Percentiles rank a stretch among this genome's conserved stretches.
These are phyloP conservation scores for Perilla frutescens DNA, from an alignment of 257 asterid species.

Conservation along the genomic window DNA sequence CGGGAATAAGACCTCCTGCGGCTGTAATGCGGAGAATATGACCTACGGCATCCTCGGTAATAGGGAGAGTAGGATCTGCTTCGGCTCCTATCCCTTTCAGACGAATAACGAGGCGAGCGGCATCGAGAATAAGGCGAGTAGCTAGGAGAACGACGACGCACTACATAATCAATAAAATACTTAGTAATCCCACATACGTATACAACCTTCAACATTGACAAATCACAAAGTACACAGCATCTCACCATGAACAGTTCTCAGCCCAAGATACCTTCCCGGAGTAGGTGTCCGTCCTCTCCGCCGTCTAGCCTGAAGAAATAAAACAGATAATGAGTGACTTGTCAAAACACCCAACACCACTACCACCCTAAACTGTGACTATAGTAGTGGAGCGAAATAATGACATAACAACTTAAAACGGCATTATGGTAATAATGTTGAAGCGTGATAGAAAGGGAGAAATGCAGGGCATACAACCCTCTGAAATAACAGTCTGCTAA, in stretches of 20 bases:
- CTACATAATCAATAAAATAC: conserved; percentile 37
- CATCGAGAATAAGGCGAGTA: conserved; percentile 54
- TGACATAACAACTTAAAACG: neutral
- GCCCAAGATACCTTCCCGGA: conserved; percentile 87
- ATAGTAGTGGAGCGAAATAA: neutral
- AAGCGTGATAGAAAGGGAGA: conserved; percentile 46
- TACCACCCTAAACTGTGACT: neutral
- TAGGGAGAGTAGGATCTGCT: conserved; percentile 53
- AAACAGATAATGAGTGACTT: conserved; percentile 13
- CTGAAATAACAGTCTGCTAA: conserved; percentile 61
- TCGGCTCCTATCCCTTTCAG: conserved; percentile 57
- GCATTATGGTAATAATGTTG: neutral
- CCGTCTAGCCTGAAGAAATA: conserved; percentile 71
- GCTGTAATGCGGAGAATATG: conserved; percentile 44
- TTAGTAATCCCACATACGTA: neutral
- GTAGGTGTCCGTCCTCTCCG: conserved; percentile 94
- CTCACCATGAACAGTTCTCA: conserved; percentile 63
- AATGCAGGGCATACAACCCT: conserved; percentile 98
- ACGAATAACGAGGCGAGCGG: conserved; percentile 57
- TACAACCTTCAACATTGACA: neutral
- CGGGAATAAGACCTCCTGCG: conserved; percentile 62
- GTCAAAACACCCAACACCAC: neutral
- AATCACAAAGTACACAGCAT: neutral
- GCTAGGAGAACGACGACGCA: conserved; percentile 54
- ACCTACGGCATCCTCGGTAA: conserved; percentile 37